Base-by-base conservation (phyloP, 139 green algal species). In the Picochlorum costavermella region DNA sequence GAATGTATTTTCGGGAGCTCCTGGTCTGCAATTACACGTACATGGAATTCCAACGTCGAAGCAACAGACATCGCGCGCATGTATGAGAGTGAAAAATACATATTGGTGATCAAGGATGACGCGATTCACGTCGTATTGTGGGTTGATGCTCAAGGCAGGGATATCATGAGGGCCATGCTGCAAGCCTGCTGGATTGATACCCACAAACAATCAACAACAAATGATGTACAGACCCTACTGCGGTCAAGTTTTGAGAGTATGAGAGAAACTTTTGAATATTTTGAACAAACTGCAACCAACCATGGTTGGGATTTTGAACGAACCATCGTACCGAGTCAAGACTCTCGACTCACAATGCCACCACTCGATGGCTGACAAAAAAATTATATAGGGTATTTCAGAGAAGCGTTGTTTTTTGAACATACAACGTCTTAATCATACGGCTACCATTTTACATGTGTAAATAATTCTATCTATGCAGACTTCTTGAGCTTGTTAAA, bases 401-500 rank as follows among this genome's bases (percentile, higher is more conserved):
- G 20, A 23, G 20, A 23, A 23, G 20, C 20, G 20, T 23, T 23
- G 20, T 23, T 23, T 23, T 23, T 23, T 23, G 20, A 23, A 23
- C 20, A 65, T 65, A 17, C 10, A 29, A 16, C n/a, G 11, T 56
- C 49, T 56, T 25, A 28, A 63, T 40, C 50, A 11, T 63, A 49
- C 10, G 50, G 12, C 50, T 63, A 63, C 56, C 50, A 49, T 10
- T 28, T 49, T 51, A 9, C 6, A n/a, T 31, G 57, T 14, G 16
- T 50, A 50, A 57, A 57, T 20, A 49, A 64, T 29, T 50, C 20
- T 64, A 64, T 56, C 71, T 78, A 73, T 45, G 80, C 72, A 17
- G 56, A 43, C 76, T 92, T 92, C 75, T 90, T 84, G n/a, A 92
- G 75, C 73, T 79, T 61, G 66, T 87, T 88, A 45, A 86, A 67